These are phyloP conservation scores for Cubamyces sp. DNA, from an alignment of 768 basidiomycete species.

Conservation along the genomic window DNA sequence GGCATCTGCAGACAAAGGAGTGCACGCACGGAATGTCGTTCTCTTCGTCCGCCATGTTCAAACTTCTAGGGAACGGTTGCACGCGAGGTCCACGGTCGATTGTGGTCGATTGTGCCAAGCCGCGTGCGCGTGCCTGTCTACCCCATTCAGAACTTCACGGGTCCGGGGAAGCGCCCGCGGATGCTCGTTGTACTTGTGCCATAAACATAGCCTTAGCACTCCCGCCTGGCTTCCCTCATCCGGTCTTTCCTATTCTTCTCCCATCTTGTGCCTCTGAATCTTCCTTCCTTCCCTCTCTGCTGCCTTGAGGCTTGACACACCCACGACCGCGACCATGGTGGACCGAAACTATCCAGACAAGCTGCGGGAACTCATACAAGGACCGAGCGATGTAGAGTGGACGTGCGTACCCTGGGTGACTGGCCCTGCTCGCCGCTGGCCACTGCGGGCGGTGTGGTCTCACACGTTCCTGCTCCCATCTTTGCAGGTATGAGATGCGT, in stretches of 20 bases:
- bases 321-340: neutral
- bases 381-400: conserved; percentile 85
- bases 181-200: conserved; percentile 6
- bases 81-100: neutral
- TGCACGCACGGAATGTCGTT: conserved; percentile 62
- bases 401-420: conserved; percentile 49
- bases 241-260: neutral
- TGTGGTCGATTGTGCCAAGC: neutral
- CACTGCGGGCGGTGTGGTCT: neutral
- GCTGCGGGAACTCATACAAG: conserved; percentile 70
- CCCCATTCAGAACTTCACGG: conserved; percentile 7
- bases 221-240: conserved; percentile 5
- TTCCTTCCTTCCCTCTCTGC: neutral
- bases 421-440: neutral
- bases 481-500: conserved; percentile 86
- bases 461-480: neutral
- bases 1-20: neutral
- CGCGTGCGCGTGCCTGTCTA: neutral
- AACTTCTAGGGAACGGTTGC: neutral
- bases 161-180: neutral
- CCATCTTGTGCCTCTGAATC: no score
- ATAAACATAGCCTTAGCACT: neutral
- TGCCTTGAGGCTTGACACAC: neutral
- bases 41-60: conserved; percentile 48
- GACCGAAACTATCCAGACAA: conserved; percentile 33